Evolutionary conservation across 2,329 filamentous ascomycete species (phyloP), one percentile per base, ranked within the genome.

Genomic region (Huntiella bhutanensis): DNA sequence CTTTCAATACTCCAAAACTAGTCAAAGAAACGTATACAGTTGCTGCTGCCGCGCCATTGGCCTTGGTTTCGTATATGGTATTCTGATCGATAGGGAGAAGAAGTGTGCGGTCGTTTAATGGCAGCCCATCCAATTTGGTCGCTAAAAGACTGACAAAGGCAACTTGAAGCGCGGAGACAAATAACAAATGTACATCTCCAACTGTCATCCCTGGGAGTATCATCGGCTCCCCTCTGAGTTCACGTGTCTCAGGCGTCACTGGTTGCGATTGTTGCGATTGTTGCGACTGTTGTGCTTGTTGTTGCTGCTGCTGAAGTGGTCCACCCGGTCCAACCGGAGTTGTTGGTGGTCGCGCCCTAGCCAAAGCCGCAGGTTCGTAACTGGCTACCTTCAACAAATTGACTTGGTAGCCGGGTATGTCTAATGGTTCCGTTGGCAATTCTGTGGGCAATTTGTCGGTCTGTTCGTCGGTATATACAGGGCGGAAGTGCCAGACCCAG

Each of bases 1-100:
- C 59, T 11, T 75, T 57, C 5, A 77, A 59, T 8, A 64, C 64
- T 2, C 73, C 73, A 0, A 68, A 69, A 1, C 69, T 75, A 4
- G 72, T 75, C 43, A 76, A 55, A 51, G 72, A 71, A 6, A 68
- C 63, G 41, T 67, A 65, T 12, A 76, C 63, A 5, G 68, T 72
- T 2, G 67, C 71, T 16, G 71, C 57, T 2, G 69, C 58, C 6
- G 55, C 53, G 8, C 56, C 53, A 5, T 51, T 52, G n/a, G 55
- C 52, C 32, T 58, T 55, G 22, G 53, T 55, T 22, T 61, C 58
- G 28, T 55, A 54, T 36, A 53, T 48, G 12, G 54, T 49, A n/a
- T 56, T 54, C 43, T 56, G 52, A 38, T 55, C 49, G 11, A 61
- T 49, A 17, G 64, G 57, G 45, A 49, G 39, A 4, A 49, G 36